Evolutionary conservation across 371 early-diverging fungal genomes (phyloP).

Genomic region (Actinomucor elegans): DNA sequence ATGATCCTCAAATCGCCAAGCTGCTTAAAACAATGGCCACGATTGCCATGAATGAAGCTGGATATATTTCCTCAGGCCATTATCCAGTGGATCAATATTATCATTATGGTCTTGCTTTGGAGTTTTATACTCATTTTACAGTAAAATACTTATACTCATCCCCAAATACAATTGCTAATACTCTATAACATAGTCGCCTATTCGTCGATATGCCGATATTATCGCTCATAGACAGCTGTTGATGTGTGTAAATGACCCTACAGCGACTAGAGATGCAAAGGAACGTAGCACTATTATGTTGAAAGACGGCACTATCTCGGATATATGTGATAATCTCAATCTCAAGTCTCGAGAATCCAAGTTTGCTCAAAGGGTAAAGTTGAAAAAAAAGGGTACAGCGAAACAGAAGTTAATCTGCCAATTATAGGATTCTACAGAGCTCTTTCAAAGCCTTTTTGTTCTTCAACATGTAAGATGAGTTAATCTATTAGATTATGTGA

Average conservation of each 20-base stretch:
- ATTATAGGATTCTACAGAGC: constrained; percentile 67
- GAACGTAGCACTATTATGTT: constrained; percentile 28
- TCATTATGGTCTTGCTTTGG: constrained; percentile 89
- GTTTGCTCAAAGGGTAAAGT: constrained; percentile 61
- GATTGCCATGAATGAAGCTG: constrained; percentile 78
- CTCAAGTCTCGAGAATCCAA: constrained; percentile 74
- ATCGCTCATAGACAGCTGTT: constrained; percentile 90
- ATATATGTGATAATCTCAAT: constrained; percentile 63
- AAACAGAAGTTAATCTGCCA: neutral
- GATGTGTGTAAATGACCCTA: constrained; percentile 39
- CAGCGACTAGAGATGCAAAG: constrained; percentile 15
- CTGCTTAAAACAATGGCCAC: constrained; percentile 76
- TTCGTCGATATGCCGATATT: constrained; percentile 98
- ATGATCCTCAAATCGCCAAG: constrained; percentile 57
- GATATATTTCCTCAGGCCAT: constrained; percentile 62
- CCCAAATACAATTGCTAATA: neutral
- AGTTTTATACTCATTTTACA: constrained; percentile 94
- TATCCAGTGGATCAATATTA: constrained; percentile 46
- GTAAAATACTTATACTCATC: constrained; percentile 35
- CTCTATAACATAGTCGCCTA: constrained; percentile 76
- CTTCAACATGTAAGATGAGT: constrained; percentile 59
- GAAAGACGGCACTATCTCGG: constrained; percentile 46
- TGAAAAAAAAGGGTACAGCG: neutral
- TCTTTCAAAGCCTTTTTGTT: constrained; percentile 75
- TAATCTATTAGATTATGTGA: too few species aligned